Base-by-base conservation (phyloP, 73 alveolate genomes). In the Blepharisma japonicum region DNA sequence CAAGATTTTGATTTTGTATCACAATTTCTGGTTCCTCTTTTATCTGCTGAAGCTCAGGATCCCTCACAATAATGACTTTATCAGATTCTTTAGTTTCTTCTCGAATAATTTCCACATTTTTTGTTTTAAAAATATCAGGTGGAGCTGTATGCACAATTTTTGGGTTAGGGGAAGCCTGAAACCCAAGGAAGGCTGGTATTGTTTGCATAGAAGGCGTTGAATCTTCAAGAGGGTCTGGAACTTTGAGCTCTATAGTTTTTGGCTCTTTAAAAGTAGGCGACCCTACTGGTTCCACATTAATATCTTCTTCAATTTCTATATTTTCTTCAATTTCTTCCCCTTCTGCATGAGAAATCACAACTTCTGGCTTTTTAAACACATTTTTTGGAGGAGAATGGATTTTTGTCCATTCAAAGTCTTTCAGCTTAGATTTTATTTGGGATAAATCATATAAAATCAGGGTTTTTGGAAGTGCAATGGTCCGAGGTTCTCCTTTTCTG, bases 141-240 rank as follows among this genome's bases (percentile, higher is more conserved):
- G 74, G 74, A 1, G 74, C 74, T 2, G 74, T 61, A 14, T 39
- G 14, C 18, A 61, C 23, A 18, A 14, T 14, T 14, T 20, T 61
- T 53, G 67, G 67, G 67, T 53, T 53, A 9, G 23, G 47, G 5
- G 23, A 18, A 8, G 14, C 74, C 42, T 32, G 42, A 32, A 32
- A 32, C 42, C 42, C 42, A 25, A 20, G 74, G 47, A 61, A n/a
- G 14, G 74, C 47, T 20, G 74, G 74, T 1, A 61, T 8, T 14
- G 74, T 14, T 48, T 61, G 74, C 74, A 61, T 61, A 9, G 49
- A 18, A 9, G 74, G 74, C 5, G 74, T 61, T 0, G 74, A 61
- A 5, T 61, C 74, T 61, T 61, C 74, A 0, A 32, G 42, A 32
- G 42, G 42, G 42, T 32, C 42, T 32, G 42, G 42, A 32, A 3